Conservation (phyloP, 257 asterid genomes). For the Nicotiana obtusifolia region DNA sequence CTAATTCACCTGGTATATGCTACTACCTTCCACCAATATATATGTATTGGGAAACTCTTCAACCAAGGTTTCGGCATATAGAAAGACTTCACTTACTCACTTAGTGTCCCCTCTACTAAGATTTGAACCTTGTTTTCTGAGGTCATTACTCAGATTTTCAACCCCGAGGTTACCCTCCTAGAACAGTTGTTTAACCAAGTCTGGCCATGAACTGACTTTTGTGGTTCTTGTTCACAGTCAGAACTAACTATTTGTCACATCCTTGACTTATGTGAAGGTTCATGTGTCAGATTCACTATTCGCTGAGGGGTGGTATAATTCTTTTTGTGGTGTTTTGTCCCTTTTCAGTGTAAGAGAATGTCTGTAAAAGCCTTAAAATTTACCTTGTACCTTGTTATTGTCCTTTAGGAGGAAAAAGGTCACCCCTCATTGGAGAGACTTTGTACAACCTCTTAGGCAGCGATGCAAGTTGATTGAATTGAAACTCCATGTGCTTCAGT, state of each 20-base stretch:
- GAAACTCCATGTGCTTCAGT: slow-evolving; percentile 9
- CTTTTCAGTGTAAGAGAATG: background rate
- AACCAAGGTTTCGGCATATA: background rate
- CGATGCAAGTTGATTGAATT: slow-evolving; percentile 17
- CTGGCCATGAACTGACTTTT: background rate
- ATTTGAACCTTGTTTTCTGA: background rate
- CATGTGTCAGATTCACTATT: background rate
- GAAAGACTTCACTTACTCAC: background rate
- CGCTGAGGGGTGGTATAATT: background rate
- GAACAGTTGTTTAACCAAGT: background rate
- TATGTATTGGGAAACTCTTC: background rate
- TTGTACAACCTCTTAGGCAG: slow-evolving; percentile 13
- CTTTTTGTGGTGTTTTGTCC: background rate
- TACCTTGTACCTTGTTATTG: background rate
- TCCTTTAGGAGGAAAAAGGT: slow-evolving; percentile 13
- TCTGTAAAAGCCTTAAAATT: background rate
- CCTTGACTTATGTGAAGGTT: background rate
- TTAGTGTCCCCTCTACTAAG: background rate
- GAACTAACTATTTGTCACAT: background rate
- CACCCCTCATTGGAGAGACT: slow-evolving; percentile 15
- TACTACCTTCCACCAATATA: background rate
- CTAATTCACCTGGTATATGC: background rate
- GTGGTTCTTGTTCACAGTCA: background rate
- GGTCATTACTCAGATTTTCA: background rate
- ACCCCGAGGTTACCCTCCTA: background rate